These are phyloP conservation scores for Phytophthora fragariae DNA, from an alignment of 352 stramenopile species.

Conservation along the genomic window DNA sequence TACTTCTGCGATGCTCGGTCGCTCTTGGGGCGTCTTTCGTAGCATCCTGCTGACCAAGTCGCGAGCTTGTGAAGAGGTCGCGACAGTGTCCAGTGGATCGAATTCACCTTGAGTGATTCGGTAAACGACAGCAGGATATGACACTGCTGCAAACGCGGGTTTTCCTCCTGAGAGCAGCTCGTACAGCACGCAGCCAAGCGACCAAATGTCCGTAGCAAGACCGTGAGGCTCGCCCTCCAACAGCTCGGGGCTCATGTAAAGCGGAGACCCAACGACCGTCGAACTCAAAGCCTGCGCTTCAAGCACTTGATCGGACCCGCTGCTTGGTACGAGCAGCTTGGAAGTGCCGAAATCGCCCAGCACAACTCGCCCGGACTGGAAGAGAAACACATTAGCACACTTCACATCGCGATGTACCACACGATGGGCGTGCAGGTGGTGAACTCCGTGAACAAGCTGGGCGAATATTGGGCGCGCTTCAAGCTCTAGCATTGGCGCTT, in stretches of 20 bases:
- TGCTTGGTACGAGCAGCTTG: constrained; percentile 43
- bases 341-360: constrained; percentile 79
- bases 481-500: constrained; percentile 10
- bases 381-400: constrained; percentile 85
- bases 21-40: constrained; percentile 18
- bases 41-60: constrained; percentile 43
- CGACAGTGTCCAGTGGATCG: constrained; percentile 27
- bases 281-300: constrained; percentile 37
- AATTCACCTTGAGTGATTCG: constrained; percentile 53
- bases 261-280: constrained; percentile 68
- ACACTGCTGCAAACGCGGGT: constrained; percentile 69
- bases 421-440: constrained; percentile 61
- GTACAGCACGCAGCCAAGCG: constrained; percentile 84
- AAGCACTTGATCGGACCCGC: neutral
- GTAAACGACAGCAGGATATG: constrained; percentile 58
- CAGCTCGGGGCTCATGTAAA: constrained; percentile 85
- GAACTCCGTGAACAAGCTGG: constrained; percentile 89
- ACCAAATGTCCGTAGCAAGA: constrained; percentile 78
- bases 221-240: constrained; percentile 66
- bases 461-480: constrained; percentile 44
- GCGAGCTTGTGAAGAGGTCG: constrained; percentile 25
- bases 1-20: constrained; percentile 24
- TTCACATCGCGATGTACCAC: constrained; percentile 91
- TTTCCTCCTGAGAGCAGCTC: constrained; percentile 57
- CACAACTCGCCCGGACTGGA: constrained; percentile 80